Evolutionary conservation across 805 yeast species (phyloP).

Genomic region (Jamesozyma piceae): DNA sequence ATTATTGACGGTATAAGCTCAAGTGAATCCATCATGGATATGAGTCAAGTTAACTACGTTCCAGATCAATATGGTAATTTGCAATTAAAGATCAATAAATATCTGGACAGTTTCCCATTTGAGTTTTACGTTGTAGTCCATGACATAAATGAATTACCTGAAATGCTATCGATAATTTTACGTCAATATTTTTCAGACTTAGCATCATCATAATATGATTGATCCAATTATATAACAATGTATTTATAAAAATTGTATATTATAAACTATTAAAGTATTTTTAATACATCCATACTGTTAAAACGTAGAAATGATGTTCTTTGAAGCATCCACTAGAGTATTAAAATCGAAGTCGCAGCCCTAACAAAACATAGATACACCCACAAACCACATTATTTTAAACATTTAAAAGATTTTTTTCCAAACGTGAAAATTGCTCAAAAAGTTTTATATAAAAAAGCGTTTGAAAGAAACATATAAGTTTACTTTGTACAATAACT

Average conservation of each 20-base stretch:
- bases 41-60: conserved; percentile 86
- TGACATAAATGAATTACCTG: conserved; percentile 81
- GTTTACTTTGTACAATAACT: too few species aligned
- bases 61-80: conserved; percentile 60
- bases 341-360: background rate
- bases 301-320: too few species aligned
- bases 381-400: background rate
- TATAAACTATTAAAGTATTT: background rate
- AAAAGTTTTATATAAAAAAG: background rate
- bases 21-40: conserved; percentile 80
- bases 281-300: too few species aligned
- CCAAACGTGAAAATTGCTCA: background rate
- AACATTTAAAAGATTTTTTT: background rate
- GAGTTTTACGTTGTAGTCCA: conserved; percentile 93
- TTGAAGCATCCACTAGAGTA: background rate
- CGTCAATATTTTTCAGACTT: conserved; percentile 85
- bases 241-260: background rate
- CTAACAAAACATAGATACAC: background rate
- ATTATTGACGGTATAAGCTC: conserved; percentile 77
- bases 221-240: background rate
- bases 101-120: conserved; percentile 90
- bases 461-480: too few species aligned
- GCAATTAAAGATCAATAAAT: conserved; percentile 69
- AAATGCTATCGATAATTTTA: conserved; percentile 77
- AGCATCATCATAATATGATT: conserved; percentile 29